Evolutionary conservation across 2,329 filamentous ascomycete genomes (phyloP).

Genomic region (Epichloe festucae): DNA sequence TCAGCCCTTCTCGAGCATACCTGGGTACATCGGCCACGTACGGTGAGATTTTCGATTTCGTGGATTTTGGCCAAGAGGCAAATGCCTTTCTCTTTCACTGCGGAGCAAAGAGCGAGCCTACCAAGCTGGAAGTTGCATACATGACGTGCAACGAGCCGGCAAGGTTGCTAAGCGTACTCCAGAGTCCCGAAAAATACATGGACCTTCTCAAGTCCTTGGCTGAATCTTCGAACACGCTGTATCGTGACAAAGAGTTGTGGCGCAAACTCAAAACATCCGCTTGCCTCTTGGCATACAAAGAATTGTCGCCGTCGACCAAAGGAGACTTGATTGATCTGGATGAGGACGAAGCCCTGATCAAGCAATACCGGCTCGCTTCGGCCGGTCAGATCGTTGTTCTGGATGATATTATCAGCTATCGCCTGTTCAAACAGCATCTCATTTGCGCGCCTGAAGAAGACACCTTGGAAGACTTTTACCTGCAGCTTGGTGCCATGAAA

Average conservation of each 20-base stretch:
- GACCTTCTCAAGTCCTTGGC: constrained; percentile 70
- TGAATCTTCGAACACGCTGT: constrained; percentile 55
- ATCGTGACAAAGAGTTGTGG: constrained; percentile 67
- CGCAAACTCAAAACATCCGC: constrained; percentile 59
- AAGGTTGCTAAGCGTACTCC: constrained; percentile 65
- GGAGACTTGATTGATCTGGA: constrained; percentile 37
- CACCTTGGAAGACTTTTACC: constrained; percentile 69
- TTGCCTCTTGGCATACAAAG: constrained; percentile 74
- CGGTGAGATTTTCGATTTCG: constrained; percentile 89
- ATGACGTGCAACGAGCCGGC: constrained; percentile 77
- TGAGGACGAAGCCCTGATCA: constrained; percentile 52
- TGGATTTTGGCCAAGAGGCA: constrained; percentile 79
- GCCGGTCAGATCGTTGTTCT: constrained; percentile 64
- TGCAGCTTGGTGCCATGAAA: constrained; percentile 61
- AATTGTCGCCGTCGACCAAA: constrained; percentile 40
- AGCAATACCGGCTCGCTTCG: constrained; percentile 64
- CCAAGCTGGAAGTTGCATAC: constrained; percentile 69
- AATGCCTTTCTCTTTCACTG: constrained; percentile 82
- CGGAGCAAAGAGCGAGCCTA: constrained; percentile 85
- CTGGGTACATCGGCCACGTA: constrained; percentile 60
- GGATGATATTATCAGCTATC: constrained; percentile 82
- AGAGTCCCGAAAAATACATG: constrained; percentile 75
- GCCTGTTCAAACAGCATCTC: constrained; percentile 73
- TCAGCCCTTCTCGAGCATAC: constrained; percentile 65
- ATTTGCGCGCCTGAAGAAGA: constrained; percentile 88